Conservation (phyloP, 192 early-diverging fungal species). For the Chytriomyces confervae region DNA sequence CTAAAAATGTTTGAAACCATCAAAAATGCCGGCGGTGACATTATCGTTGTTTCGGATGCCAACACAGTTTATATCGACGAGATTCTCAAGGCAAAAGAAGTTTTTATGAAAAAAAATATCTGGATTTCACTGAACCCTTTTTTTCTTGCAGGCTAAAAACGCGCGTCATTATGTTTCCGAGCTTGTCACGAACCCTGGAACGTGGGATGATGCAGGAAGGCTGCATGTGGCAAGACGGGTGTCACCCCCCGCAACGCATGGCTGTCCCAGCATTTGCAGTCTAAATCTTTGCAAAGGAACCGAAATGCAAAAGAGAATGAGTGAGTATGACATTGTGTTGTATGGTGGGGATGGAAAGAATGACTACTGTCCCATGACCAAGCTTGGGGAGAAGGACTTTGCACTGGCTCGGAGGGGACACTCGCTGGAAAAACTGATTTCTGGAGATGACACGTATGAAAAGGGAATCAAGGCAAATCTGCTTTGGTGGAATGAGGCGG, state of each 20-base stretch:
- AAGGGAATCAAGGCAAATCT: constrained; percentile 22
- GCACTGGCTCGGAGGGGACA: constrained; percentile 28
- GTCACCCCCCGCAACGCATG: constrained; percentile 22
- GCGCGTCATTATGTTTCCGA: constrained; percentile 39
- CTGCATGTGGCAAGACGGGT: constrained; percentile 28
- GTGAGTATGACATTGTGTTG: constrained; percentile 33
- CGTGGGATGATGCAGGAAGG: constrained; percentile 27
- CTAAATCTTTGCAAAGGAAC: constrained; percentile 49
- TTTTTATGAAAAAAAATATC: too few species aligned
- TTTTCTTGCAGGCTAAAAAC: constrained; percentile 35
- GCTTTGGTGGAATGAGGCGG: constrained; percentile 32
- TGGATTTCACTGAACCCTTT: neutral
- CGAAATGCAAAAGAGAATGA: constrained; percentile 33
- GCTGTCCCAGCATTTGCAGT: constrained; percentile 38
- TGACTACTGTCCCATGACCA: constrained; percentile 51
- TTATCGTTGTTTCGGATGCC: constrained; percentile 46
- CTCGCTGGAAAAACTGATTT: constrained; percentile 32
- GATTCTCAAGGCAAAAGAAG: constrained; percentile 34
- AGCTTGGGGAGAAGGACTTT: constrained; percentile 26
- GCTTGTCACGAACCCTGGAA: constrained; percentile 48
- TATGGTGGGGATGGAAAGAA: constrained; percentile 50
- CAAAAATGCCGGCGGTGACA: constrained; percentile 34
- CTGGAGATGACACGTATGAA: neutral
- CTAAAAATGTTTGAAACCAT: constrained; percentile 27
- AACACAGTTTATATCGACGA: constrained; percentile 52